phyloP scores from a whole-genome alignment of 805 yeast genomes.

The Candida pini region DNA sequence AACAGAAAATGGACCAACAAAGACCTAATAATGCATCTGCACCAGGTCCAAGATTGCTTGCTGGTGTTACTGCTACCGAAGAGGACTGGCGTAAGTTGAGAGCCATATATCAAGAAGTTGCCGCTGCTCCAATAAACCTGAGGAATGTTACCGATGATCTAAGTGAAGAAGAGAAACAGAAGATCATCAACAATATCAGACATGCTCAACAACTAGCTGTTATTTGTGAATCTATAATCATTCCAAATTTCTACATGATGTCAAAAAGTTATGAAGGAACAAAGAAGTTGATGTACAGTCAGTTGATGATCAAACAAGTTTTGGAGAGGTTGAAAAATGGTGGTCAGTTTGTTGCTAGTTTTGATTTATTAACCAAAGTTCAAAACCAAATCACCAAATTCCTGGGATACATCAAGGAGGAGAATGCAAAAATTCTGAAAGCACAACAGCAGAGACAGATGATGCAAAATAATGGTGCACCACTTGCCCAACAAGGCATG shows the following conservation, averaged over 20 bases:
- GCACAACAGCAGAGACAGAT: conserved; percentile 20
- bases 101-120: conserved; percentile 62
- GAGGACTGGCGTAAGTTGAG: conserved; percentile 60
- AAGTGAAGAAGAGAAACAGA: conserved; percentile 57
- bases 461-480: conserved; percentile 20
- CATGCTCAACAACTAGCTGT: conserved; percentile 55
- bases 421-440: conserved; percentile 23
- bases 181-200: conserved; percentile 49
- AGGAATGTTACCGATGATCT: conserved; percentile 60
- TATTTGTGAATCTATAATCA: conserved; percentile 61
- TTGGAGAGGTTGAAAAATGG: conserved; percentile 53
- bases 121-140: conserved; percentile 58
- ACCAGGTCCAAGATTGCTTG: conserved; percentile 23
- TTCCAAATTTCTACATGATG: conserved; percentile 71
- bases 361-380: conserved; percentile 64
- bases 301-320: conserved; percentile 72
- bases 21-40: conserved; percentile 3
- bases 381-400: conserved; percentile 69
- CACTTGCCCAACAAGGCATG: conserved; percentile 12
- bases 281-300: conserved; percentile 68
- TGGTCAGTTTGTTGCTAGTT: conserved; percentile 60
- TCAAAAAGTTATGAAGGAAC: conserved; percentile 75
- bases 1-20: conserved; percentile 6
- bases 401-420: conserved; percentile 69
- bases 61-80: conserved; percentile 40